Conservation (phyloP, 2,329 filamentous ascomycete species). For the Trichothecium sympodiale region DNA sequence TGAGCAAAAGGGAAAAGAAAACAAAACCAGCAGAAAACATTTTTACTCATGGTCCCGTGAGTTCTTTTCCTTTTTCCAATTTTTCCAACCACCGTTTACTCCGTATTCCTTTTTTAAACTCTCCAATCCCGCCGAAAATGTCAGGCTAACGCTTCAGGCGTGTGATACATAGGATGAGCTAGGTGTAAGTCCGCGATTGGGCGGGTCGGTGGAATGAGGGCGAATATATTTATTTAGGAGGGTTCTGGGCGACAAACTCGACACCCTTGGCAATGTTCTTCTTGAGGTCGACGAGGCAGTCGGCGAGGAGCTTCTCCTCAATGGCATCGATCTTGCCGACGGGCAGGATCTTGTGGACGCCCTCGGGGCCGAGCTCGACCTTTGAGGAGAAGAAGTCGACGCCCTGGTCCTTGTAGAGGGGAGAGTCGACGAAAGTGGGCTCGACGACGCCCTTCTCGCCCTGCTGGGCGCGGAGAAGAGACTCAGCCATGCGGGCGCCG, state of each 20-base stretch:
- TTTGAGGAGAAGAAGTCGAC: constrained; percentile 93
- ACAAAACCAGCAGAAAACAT: constrained; percentile 1
- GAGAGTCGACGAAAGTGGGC: constrained; percentile 94
- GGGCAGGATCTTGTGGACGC: constrained; percentile 86
- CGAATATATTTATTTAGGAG: constrained; percentile 40
- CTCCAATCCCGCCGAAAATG: background rate
- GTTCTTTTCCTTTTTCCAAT: background rate
- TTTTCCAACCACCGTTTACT: no score
- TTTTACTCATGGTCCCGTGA: background rate
- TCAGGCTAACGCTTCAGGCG: background rate
- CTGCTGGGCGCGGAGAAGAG: constrained; percentile 80
- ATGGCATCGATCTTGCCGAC: constrained; percentile 73
- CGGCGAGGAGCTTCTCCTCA: constrained; percentile 86
- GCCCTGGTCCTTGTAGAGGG: constrained; percentile 97
- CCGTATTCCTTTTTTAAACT: no score
- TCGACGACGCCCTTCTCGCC: constrained; percentile 93
- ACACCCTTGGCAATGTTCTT: constrained; percentile 94
- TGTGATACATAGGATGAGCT: no score
- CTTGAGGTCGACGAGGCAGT: constrained; percentile 72
- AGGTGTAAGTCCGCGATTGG: no score
- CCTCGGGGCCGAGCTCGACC: constrained; percentile 92
- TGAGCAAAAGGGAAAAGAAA: constrained; percentile 13
- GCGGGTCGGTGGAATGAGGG: background rate
- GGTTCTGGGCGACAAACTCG: constrained; percentile 47
- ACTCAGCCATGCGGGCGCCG: constrained; percentile 75